Evolutionary conservation across 208 protist genomes (phyloP).

Genomic region (Balamuthia mandrillaris): DNA sequence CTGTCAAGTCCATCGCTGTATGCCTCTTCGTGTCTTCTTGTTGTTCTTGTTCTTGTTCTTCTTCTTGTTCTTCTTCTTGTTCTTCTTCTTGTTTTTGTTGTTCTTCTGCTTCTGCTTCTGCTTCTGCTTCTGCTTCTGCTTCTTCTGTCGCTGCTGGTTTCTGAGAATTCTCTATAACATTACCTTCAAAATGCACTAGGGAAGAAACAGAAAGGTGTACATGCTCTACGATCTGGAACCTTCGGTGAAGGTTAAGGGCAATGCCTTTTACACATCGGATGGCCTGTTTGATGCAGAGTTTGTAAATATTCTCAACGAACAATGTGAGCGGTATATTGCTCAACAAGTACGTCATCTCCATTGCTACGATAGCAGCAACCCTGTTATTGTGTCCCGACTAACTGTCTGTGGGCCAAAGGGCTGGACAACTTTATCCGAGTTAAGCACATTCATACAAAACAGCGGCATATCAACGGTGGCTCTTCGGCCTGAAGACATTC

Average conservation of each 20-base stretch:
- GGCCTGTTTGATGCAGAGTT: slow-evolving; percentile 64
- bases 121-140: neutral
- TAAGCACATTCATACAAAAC: slow-evolving; percentile 32
- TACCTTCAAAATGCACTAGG: too few species aligned
- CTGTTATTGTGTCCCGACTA: neutral
- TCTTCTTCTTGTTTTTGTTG: neutral
- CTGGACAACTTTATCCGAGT: neutral
- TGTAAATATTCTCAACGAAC: slow-evolving; percentile 27
- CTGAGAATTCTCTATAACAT: too few species aligned
- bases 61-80: neutral
- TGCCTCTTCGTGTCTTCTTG: neutral
- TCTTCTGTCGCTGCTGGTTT: too few species aligned
- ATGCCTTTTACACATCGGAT: slow-evolving; percentile 65
- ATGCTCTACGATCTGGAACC: slow-evolving; percentile 72
- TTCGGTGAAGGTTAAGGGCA: slow-evolving; percentile 63
- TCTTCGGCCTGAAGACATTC: slow-evolving; percentile 55
- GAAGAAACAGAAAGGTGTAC: slow-evolving; percentile 67
- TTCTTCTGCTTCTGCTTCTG: neutral
- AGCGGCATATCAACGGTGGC: slow-evolving; percentile 43
- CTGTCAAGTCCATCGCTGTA: slow-evolving; percentile 62
- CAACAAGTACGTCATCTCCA: neutral
- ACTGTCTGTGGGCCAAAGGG: neutral
- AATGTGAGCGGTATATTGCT: neutral
- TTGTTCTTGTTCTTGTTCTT: neutral
- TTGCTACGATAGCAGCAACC: neutral